A percentile compares a stretch with the other conserved stretches of the same genome.
phyloP scores from a whole-genome alignment of 2,329 filamentous ascomycete genomes.

The Fusarium heterosporum region DNA sequence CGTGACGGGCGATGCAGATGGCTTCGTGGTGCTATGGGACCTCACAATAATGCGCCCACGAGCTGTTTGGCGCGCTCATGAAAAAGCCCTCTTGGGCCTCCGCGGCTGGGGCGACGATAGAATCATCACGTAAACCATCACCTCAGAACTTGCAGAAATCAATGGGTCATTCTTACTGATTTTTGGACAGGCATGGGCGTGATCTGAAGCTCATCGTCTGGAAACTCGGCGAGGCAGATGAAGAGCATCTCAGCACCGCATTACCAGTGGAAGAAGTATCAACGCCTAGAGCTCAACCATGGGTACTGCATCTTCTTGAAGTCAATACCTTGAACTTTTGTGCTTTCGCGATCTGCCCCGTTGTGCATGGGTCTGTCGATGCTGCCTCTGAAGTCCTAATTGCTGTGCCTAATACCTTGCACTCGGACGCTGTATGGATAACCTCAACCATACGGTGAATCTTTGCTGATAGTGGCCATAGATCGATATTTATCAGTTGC shows the following conservation, averaged over 20 bases:
- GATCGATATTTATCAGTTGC: conserved; percentile 87
- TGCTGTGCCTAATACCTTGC: conserved; percentile 82
- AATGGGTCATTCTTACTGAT: background rate
- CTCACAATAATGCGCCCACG: conserved; percentile 82
- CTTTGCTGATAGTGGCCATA: conserved; percentile 43
- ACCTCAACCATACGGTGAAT: background rate
- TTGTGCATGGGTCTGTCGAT: conserved; percentile 43
- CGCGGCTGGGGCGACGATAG: conserved; percentile 76
- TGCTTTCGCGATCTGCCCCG: conserved; percentile 74
- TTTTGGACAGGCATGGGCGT: conserved; percentile 77
- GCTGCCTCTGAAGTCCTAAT: conserved; percentile 67
- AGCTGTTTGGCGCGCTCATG: conserved; percentile 89
- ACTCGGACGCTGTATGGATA: conserved; percentile 71
- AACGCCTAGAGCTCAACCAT: conserved; percentile 72
- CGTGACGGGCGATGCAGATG: conserved; percentile 88
- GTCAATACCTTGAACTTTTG: conserved; percentile 98
- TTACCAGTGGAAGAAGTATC: conserved; percentile 75
- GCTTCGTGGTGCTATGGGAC: conserved; percentile 89
- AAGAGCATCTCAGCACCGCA: conserved; percentile 71
- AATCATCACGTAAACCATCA: conserved; percentile 78
- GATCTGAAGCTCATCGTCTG: conserved; percentile 90
- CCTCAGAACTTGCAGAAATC: background rate
- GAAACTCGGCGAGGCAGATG: conserved; percentile 73
- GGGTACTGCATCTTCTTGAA: conserved; percentile 84
- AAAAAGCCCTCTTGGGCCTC: conserved; percentile 79